Base-by-base conservation (phyloP, 2,329 filamentous ascomycete species). In the Plectosphaerella sp. region DNA sequence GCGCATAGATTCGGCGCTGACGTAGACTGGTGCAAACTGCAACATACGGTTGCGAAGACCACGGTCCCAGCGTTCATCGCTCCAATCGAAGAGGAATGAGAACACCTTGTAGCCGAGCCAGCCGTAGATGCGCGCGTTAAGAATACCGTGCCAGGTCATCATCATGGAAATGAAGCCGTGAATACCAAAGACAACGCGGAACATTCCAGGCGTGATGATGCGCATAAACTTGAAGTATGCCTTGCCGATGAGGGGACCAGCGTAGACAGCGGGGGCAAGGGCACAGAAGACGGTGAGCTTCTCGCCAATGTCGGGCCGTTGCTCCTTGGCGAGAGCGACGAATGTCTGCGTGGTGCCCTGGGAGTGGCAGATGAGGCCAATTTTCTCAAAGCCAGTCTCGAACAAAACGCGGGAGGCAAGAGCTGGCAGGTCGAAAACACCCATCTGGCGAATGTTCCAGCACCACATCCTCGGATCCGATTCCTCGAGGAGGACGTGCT, bases 371-470 rank as follows among this genome's bases (percentile, higher is more conserved):
- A 96, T 82, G 2, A 97, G 79, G 0, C 87, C 92, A 5, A 96
- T 76, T 66, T 93, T 94, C 15, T 82, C 75, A 62, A 95, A 96
- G 0, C 88, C 86, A 0, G 92, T 97, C 70, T 95, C 88, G 39
- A 78, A 79, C 2, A 96, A 77, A 1, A 97, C 89, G 6, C 89
- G 84, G 0, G 87, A 89, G 1, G 88, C 80, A 35, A 97, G 77
- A 0, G 92, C 91, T 0, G 92, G 80, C 3, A 97, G 78, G 64
- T 97, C 93, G 64, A 95, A 83, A 1, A 92, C 86, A 4, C 91
- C 93, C 88, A 97, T 95, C 63, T 96, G 90, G 0, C 89, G 83
- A 51, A 97, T 95, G 59, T 96, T 96, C 93, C 93, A 97, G 41
- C 86, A 84, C 93, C 93, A 97, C 89, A 97, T 95, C 28, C 91